Conservation (phyloP, 1,139 yeast genomes). For the Lodderomyces theae region DNA sequence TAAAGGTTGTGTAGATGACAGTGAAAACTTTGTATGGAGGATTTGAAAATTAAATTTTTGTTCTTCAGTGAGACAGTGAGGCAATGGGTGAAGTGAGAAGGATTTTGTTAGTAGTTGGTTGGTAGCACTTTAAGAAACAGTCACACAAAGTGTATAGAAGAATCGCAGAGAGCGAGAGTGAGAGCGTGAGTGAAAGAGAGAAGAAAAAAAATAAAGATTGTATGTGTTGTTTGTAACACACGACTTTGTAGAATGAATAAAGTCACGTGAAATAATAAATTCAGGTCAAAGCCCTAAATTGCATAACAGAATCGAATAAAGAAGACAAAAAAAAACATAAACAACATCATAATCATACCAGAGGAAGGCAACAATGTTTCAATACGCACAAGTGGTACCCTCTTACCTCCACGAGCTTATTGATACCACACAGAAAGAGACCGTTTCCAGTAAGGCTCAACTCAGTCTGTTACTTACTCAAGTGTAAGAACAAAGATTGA, state of each 20-base stretch:
- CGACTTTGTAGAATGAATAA: no score
- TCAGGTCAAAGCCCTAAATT: background rate
- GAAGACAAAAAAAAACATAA: background rate
- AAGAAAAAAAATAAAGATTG: background rate
- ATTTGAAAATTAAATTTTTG: constrained; percentile 9
- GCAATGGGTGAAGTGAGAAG: no score
- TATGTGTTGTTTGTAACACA: background rate
- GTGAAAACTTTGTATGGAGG: constrained; percentile 1
- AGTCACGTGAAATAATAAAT: background rate
- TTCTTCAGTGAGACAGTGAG: background rate
- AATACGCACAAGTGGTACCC: no score
- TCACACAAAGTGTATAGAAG: background rate
- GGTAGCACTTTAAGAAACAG: background rate
- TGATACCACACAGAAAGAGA: background rate
- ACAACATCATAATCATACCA: no score
- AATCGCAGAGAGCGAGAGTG: background rate
- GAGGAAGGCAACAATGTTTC: no score
- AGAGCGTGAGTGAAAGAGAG: background rate
- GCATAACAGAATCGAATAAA: background rate
- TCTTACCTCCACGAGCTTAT: no score
- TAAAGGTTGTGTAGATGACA: constrained; percentile 1
- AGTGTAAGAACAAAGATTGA: constrained; percentile 1
- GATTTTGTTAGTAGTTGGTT: background rate
- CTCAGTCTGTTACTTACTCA: background rate
- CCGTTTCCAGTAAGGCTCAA: background rate